Evolutionary conservation across 306 rosid species (phyloP), one percentile per base, ranked within the genome.

Genomic region (Medicago ruthenica): DNA sequence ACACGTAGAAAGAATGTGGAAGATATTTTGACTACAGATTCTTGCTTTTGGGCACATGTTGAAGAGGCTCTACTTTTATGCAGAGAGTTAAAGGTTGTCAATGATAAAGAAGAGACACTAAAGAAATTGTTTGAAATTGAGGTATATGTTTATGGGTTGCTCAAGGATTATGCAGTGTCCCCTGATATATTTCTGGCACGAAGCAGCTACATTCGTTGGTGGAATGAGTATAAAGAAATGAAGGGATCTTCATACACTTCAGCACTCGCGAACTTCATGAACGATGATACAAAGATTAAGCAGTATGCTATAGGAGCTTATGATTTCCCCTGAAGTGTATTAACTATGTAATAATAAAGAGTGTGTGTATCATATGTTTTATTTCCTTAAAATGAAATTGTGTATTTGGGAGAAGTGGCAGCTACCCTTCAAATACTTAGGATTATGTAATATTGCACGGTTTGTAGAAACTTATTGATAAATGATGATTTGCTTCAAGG

Each of bases 151-250:
- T 54, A 67, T 71, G 59, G 1, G 18, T 10, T 37, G 78, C 74
- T 93, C 8, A 70, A 61, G 59, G 78, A 80, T 0, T 85, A 79
- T 11, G 77, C 50, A 9, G 86, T 89, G 14, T 85, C 91, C 0
- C 80, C 91, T 0, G 96, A 93, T 47, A 90, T 90, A 62, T 90
- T 93, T 82, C 73, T 89, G 55, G 0, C 1, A 1, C 0, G 3
- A 0, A 82, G 95, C 66, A 89, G 87, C 58, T 93, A 77, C n/a
- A 90, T 86, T 92, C 1, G 0, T 24, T 90, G 98, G 96, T 92
- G 90, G 91, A 37, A 63, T 0, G 75, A 77, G n/a, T 88, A 89
- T 45, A 72, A 65, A 20, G 9, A 0, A 5, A 79, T 64, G 7
- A 24, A 24, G 74, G 90, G 83, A 62, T 5, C 11, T 17, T 6